Conservation (phyloP, 2,329 filamentous ascomycete genomes). For the Claviceps spartinae region DNA sequence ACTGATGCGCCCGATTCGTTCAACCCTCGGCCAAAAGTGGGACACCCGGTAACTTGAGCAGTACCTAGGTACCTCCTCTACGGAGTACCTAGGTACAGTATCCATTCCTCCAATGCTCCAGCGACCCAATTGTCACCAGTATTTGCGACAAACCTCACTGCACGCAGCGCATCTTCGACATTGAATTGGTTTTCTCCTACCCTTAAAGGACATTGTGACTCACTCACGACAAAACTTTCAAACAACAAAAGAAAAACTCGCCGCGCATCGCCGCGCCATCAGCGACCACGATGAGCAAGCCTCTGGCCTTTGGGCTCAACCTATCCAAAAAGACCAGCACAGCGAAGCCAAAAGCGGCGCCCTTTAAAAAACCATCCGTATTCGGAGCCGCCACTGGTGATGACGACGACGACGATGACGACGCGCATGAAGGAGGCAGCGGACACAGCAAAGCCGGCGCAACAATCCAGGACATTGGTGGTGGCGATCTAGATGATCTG, state of each 20-base stretch:
- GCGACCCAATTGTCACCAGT: background rate
- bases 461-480: conserved; percentile 46
- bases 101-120: background rate
- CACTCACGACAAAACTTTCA: background rate
- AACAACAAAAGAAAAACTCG: background rate
- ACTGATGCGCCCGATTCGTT: too few species aligned
- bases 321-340: conserved; percentile 41
- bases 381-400: conserved; percentile 40
- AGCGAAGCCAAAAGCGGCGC: conserved; percentile 32
- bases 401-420: conserved; percentile 14
- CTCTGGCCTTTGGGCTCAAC: conserved; percentile 45
- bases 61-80: too few species aligned
- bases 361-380: conserved; percentile 35
- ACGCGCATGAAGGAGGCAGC: conserved; percentile 29
- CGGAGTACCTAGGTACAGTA: too few species aligned
- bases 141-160: background rate
- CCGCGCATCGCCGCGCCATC: background rate
- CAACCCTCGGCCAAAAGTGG: background rate
- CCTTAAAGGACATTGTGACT: background rate
- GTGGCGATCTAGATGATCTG: conserved; percentile 46
- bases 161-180: background rate
- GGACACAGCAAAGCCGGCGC: conserved; percentile 24
- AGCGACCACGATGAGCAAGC: conserved; percentile 30
- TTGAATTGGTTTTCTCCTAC: too few species aligned
- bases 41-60: too few species aligned